Evolutionary conservation across 2,329 filamentous ascomycete genomes (phyloP), one percentile per base, ranked within the genome.

Genomic region (Exophiala bonariae): DNA sequence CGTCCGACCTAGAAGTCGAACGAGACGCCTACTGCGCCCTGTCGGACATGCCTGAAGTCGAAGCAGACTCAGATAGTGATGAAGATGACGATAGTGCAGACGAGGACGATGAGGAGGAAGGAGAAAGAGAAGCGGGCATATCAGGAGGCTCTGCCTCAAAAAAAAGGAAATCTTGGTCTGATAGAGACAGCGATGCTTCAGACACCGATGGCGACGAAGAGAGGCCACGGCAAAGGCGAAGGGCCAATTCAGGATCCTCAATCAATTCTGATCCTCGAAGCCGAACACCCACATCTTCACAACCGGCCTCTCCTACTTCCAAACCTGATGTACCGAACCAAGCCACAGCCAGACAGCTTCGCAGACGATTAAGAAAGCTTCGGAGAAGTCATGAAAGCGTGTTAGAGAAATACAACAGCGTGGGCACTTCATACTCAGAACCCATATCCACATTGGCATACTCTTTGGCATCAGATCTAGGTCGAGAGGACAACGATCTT

Each of bases 381-480:
- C 84, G 88, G 44, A 77, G 81, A 51, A 86, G 91, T 59, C 85
- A 96, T 57, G 88, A 96, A 66, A 68, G 71, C 0, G 76, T 91
- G 1, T 74, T 97, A 30, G 82, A 86, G 40, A 79, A 82, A 54
- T 97, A 99, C 69, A 96, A 97, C 70, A 80, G 83, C 20, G 79
- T 89, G 22, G 93, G 93, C 32, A 85, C 88, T 2, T 95, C 90
- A 2, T 96, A 95, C 63, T 92, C 92, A 0, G 93, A 99, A 64
- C 93, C 93, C 1, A 88, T 97, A 45, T 93, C 91, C 0, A 95
- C 91, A 1, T 85, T 97, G 72, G 81, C 96, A 63, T 99, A 97
- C 68, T 95, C 90, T 1, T 77, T 99, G 11, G 93, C 92, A 1
- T 96, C 91, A 1, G 93, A 97, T 63, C 81, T 99, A 5, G 93